Evolutionary conservation across 306 rosid genomes (phyloP).

Genomic region (Phaseolus lunatus): DNA sequence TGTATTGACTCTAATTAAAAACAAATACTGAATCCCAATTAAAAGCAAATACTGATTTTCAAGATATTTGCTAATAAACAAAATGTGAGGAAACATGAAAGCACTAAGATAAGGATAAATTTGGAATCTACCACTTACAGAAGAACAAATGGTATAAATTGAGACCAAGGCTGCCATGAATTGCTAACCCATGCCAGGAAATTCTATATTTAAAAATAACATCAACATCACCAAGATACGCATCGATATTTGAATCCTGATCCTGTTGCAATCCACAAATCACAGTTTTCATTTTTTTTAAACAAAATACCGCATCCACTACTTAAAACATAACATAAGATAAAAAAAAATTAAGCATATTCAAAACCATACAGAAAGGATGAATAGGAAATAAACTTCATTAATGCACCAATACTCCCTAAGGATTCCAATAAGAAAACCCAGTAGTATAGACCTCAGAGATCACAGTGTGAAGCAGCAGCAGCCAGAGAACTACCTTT

Average conservation of each 20-base stretch:
- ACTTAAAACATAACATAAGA: neutral
- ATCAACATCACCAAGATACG: conserved; percentile 70
- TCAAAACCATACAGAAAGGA: conserved; percentile 28
- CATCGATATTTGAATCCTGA: conserved; percentile 70
- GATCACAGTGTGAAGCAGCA: neutral
- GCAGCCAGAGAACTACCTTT: conserved; percentile 61
- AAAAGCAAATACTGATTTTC: too few relatives aligned
- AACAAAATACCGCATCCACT: neutral
- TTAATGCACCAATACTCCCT: neutral
- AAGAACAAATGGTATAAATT: neutral
- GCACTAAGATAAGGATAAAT: neutral
- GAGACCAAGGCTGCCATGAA: neutral
- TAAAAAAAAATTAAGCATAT: conserved; percentile 27
- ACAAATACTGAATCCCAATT: too few relatives aligned
- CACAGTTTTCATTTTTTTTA: neutral
- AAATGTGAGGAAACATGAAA: neutral
- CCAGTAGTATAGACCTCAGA: neutral
- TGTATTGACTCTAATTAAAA: too few relatives aligned
- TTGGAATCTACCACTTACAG: neutral
- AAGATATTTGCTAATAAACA: too few relatives aligned
- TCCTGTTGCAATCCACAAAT: conserved; percentile 54
- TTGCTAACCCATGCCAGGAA: neutral
- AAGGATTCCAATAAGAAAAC: neutral
- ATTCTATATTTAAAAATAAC: conserved; percentile 36
- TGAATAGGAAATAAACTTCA: conserved; percentile 17